Evolutionary conservation across 2,329 filamentous ascomycete genomes (phyloP), one percentile per base, ranked within the genome.

Genomic region (Clarireedia sp.): DNA sequence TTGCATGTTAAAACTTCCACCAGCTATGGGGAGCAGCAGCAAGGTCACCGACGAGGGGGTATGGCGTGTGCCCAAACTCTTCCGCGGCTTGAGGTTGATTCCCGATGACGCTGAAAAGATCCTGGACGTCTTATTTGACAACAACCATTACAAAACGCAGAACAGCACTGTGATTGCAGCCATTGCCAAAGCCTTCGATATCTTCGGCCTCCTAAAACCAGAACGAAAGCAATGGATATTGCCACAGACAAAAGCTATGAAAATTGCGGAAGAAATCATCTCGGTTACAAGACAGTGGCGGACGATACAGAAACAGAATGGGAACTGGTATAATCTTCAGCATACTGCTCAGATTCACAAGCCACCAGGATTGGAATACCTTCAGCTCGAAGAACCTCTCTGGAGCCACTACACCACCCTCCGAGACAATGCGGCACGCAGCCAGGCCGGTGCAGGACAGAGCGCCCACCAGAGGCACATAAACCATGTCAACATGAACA

Each of bases 1-100:
- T 14, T 53, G 50, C 40, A 38, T 53, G n/a, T 37, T 53, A 40
- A 53, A 53, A 53, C 50, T 53, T 46, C 24, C 26, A 21, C 16
- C 14, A 45, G 24, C 21, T 36, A n/a, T 2, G 12, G 24, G 26
- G 10, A 45, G 40, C 23, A 26, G 29, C n/a, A 37, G 26, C 19
- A 37, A 50, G 48, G 26, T 50, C 26, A 21, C 33, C 3, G 29
- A 36, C 33, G 48, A 50, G 17, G 50, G 50, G 24, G 19, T 46
- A 17, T 17, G 19, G 17, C 40, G 40, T 16, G 41, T 53, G 24
- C 21, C 50, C 19, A 53, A 29, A 24, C 40, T 53, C 17, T 53
- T 53, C 17, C 38, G 38, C 8, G 50, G 50, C n/a, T 53, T 53
- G 29, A 46, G 24, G n/a, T 38, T 53, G 41, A 53, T 23, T 6